These are phyloP conservation scores for Phycomyces blakesleeanus DNA, from an alignment of 192 early-diverging fungal species.

Conservation along the genomic window DNA sequence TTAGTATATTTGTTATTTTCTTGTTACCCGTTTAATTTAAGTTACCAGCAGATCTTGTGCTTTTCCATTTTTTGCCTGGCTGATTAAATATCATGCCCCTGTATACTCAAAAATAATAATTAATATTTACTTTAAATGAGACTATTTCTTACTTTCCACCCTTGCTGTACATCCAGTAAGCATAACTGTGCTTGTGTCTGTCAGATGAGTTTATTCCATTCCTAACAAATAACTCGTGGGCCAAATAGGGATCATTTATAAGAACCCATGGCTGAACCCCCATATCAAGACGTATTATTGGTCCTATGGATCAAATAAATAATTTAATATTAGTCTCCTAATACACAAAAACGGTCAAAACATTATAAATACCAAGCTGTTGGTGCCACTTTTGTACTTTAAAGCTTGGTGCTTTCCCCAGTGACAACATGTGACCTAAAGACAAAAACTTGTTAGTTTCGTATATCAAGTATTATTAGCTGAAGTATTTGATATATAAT, in stretches of 20 bases:
- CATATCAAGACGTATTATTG: conserved; percentile 7
- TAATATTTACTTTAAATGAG: too few relatives aligned
- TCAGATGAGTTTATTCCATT: conserved; percentile 1
- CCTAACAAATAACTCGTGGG: conserved; percentile 5
- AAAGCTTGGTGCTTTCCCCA: neutral
- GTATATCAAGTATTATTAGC: neutral
- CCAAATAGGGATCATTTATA: conserved; percentile 3
- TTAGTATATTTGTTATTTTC: too few relatives aligned
- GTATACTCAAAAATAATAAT: neutral
- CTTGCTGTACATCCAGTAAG: neutral
- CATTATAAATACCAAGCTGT: neutral
- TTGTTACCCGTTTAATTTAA: too few relatives aligned
- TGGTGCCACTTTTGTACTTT: conserved; percentile 4
- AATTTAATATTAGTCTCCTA: neutral
- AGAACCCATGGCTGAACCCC: conserved; percentile 7
- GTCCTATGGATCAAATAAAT: neutral
- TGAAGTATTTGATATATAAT: too few relatives aligned
- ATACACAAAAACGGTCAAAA: neutral
- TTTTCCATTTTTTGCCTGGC: conserved; percentile 13
- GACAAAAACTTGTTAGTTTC: neutral
- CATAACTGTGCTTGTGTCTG: neutral
- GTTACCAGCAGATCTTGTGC: neutral
- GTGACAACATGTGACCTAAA: neutral
- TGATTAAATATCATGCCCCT: neutral
- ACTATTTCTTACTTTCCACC: neutral